Evolutionary conservation across 306 rosid genomes (phyloP).

Genomic region (Boehmeria nivea): DNA sequence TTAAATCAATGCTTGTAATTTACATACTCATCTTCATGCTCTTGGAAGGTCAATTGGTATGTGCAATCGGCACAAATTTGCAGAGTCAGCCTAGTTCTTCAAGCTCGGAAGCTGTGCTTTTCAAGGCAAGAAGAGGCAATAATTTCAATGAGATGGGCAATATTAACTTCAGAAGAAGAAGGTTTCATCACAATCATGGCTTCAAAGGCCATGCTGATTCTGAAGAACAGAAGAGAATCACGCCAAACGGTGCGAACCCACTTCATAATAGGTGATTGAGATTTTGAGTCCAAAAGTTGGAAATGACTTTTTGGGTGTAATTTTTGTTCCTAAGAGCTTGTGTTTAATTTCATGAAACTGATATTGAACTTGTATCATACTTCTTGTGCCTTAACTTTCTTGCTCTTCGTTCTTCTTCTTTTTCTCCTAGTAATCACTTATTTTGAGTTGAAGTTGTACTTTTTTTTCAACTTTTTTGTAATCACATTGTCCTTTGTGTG

Average conservation of each 20-base stretch:
- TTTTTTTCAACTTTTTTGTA: no score
- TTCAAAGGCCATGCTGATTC: not conserved
- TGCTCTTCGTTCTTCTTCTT: no score
- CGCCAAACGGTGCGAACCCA: constrained; percentile 36
- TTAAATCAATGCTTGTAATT: constrained; percentile 3
- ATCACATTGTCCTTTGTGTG: no score
- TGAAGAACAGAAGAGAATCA: constrained; percentile 33
- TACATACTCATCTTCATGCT: constrained; percentile 7
- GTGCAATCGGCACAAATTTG: not conserved
- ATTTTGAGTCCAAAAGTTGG: not conserved
- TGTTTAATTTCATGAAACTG: no score
- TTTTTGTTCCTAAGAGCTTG: no score
- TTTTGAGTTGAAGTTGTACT: no score
- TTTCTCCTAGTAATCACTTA: no score
- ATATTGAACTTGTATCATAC: no score
- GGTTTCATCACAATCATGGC: constrained; percentile 21
- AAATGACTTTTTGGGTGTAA: not conserved
- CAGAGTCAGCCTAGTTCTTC: constrained; percentile 5
- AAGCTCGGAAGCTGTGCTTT: constrained; percentile 3
- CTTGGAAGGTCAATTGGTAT: constrained; percentile 10
- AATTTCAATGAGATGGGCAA: not conserved
- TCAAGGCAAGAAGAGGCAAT: constrained; percentile 15
- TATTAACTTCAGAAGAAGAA: constrained; percentile 8
- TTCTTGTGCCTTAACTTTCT: no score
- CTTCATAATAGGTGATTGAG: constrained; percentile 29